Percentiles rank a stretch among this genome's conserved stretches.
These are phyloP conservation scores for Nannizziopsis barbatae DNA, from an alignment of 2,329 filamentous ascomycete species.

Conservation along the genomic window DNA sequence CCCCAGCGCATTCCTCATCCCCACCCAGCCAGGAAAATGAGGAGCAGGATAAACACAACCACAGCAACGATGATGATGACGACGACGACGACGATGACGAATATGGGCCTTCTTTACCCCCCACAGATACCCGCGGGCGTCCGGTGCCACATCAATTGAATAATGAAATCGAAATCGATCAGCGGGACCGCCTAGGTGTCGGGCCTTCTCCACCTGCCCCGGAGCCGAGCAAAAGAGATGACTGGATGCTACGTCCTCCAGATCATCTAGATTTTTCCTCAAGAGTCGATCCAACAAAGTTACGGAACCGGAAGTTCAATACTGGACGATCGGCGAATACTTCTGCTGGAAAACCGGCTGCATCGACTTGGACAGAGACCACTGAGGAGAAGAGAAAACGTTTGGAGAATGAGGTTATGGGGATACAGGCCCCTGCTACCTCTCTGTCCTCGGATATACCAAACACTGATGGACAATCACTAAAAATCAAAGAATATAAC, in stretches of 20 bases:
- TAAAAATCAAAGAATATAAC: conserved; percentile 15
- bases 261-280: conserved; percentile 42
- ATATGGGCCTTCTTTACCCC: conserved; percentile 26
- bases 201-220: conserved; percentile 21
- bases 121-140: conserved; percentile 3
- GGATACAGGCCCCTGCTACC: conserved; percentile 41
- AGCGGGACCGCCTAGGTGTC: conserved; percentile 12
- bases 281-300: conserved; percentile 67
- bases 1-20: conserved; percentile 37
- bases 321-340: conserved; percentile 50
- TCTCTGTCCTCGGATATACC: neutral
- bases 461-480: conserved; percentile 1
- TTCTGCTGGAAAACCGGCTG: conserved; percentile 25
- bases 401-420: conserved; percentile 69
- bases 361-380: conserved; percentile 72
- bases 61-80: conserved; percentile 30
- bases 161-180: neutral
- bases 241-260: conserved; percentile 69
- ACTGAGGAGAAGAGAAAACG: conserved; percentile 72
- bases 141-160: neutral
- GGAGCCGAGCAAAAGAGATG: conserved; percentile 56
- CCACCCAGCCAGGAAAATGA: conserved; percentile 14
- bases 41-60: conserved; percentile 16
- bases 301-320: conserved; percentile 70
- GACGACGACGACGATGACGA: conserved; percentile 27